Evolutionary conservation across 2,329 filamentous ascomycete genomes (phyloP).

Genomic region (Zasmidium angulare): DNA sequence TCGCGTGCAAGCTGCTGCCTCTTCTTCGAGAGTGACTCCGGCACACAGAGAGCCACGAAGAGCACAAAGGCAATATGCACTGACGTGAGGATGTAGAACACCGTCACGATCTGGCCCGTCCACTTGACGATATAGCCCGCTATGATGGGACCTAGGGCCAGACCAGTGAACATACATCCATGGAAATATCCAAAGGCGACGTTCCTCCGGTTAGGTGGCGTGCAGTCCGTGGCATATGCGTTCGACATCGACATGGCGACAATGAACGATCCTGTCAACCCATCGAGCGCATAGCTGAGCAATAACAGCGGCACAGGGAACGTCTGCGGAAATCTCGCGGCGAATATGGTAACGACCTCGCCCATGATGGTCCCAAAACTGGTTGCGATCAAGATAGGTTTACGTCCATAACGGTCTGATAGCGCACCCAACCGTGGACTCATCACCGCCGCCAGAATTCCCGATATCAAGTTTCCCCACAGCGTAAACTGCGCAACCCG

Average conservation of each 20-base stretch:
- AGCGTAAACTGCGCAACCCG: slow-evolving; percentile 76
- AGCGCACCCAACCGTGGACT: slow-evolving; percentile 80
- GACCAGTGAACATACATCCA: slow-evolving; percentile 82
- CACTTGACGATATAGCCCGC: slow-evolving; percentile 76
- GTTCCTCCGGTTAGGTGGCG: slow-evolving; percentile 72
- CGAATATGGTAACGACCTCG: slow-evolving; percentile 76
- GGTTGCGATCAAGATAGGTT: slow-evolving; percentile 68
- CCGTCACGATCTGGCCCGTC: slow-evolving; percentile 71
- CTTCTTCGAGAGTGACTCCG: slow-evolving; percentile 78
- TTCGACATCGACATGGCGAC: slow-evolving; percentile 75
- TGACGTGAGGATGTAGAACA: slow-evolving; percentile 78
- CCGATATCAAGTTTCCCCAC: slow-evolving; percentile 70
- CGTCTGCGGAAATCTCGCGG: slow-evolving; percentile 70
- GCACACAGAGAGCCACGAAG: slow-evolving; percentile 69
- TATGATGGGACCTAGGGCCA: slow-evolving; percentile 80
- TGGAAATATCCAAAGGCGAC: slow-evolving; percentile 89
- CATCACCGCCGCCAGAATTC: slow-evolving; percentile 74
- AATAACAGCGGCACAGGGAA: slow-evolving; percentile 79
- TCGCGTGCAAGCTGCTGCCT: slow-evolving; percentile 70
- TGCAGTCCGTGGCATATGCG: slow-evolving; percentile 89
- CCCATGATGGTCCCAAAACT: slow-evolving; percentile 71
- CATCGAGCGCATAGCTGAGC: slow-evolving; percentile 74
- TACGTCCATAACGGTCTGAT: slow-evolving; percentile 84
- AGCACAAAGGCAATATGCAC: slow-evolving; percentile 74
- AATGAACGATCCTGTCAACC: slow-evolving; percentile 84